phyloP scores from a whole-genome alignment of 495 filamentous ascomycete genomes.

The Aspergillus steynii region DNA sequence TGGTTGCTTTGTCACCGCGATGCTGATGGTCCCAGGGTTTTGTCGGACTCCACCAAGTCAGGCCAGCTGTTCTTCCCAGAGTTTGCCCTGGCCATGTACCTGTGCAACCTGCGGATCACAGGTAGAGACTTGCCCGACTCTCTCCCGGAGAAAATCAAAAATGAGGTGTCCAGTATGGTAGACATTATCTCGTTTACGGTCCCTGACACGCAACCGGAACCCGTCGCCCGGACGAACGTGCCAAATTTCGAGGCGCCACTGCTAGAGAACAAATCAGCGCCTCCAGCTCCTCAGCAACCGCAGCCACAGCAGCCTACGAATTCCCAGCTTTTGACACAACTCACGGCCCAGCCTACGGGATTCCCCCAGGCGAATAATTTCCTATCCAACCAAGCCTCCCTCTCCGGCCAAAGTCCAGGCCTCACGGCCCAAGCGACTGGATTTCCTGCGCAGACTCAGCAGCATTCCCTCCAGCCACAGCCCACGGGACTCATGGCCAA shows the following conservation, averaged over 20 bases:
- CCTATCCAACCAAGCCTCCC: constrained; percentile 23
- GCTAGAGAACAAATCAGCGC: constrained; percentile 61
- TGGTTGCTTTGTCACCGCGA: background rate
- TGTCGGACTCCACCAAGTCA: constrained; percentile 96
- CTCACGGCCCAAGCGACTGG: constrained; percentile 43
- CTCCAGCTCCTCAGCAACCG: constrained; percentile 80
- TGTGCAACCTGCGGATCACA: constrained; percentile 90
- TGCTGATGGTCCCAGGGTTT: constrained; percentile 57
- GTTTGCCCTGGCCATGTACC: constrained; percentile 97
- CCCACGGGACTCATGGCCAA: constrained; percentile 52
- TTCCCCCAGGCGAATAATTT: constrained; percentile 64
- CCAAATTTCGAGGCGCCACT: constrained; percentile 73
- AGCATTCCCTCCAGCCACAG: constrained; percentile 45
- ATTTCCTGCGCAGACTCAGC: constrained; percentile 42
- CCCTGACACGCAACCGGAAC: constrained; percentile 66
- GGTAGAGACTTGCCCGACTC: constrained; percentile 74
- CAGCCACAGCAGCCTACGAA: constrained; percentile 78
- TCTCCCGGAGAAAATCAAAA: constrained; percentile 83
- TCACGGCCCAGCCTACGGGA: constrained; percentile 69
- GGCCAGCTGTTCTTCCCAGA: constrained; percentile 97
- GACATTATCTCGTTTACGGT: constrained; percentile 98
- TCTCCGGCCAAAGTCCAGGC: constrained; percentile 12
- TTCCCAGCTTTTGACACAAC: constrained; percentile 71
- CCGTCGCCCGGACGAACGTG: constrained; percentile 61
- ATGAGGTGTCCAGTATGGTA: constrained; percentile 99